phyloP scores from a whole-genome alignment of 306 rosid genomes.

The Vigna radiata region DNA sequence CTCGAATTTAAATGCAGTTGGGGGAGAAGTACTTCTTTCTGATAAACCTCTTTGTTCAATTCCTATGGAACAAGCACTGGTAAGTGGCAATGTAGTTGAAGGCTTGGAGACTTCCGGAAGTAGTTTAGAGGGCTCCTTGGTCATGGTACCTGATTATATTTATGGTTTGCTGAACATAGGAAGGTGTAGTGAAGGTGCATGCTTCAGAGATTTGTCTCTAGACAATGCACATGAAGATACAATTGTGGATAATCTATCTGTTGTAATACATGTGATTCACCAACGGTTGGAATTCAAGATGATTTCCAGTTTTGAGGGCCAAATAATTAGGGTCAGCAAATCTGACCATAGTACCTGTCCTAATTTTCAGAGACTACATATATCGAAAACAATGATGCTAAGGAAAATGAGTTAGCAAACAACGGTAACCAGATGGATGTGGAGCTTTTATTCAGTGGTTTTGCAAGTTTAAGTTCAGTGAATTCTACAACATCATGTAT shows the following conservation, averaged over 20 bases:
- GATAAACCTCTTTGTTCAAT: conserved; percentile 48
- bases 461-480: conserved; percentile 39
- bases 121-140: conserved; percentile 46
- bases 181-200: conserved; percentile 48
- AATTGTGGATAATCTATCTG: conserved; percentile 50
- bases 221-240: conserved; percentile 51
- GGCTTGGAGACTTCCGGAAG: conserved; percentile 32
- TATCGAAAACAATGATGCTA: conserved; percentile 41
- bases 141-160: conserved; percentile 46
- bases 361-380: conserved; percentile 47
- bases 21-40: conserved; percentile 34
- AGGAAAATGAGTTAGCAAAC: conserved; percentile 46
- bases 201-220: conserved; percentile 45
- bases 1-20: conserved; percentile 40
- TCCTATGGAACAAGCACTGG: conserved; percentile 43
- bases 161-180: too few relatives aligned
- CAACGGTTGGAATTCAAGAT: conserved; percentile 44
- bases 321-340: conserved; percentile 47
- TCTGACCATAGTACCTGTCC: conserved; percentile 43
- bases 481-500: conserved; percentile 51
- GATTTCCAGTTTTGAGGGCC: conserved; percentile 50
- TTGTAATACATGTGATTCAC: conserved; percentile 33
- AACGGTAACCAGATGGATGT: conserved; percentile 47
- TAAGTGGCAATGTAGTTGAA: conserved; percentile 42
- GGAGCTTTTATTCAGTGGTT: conserved; percentile 51